Base-by-base conservation (phyloP, 2,329 filamentous ascomycete genomes). In the Monilinia fructigena region DNA sequence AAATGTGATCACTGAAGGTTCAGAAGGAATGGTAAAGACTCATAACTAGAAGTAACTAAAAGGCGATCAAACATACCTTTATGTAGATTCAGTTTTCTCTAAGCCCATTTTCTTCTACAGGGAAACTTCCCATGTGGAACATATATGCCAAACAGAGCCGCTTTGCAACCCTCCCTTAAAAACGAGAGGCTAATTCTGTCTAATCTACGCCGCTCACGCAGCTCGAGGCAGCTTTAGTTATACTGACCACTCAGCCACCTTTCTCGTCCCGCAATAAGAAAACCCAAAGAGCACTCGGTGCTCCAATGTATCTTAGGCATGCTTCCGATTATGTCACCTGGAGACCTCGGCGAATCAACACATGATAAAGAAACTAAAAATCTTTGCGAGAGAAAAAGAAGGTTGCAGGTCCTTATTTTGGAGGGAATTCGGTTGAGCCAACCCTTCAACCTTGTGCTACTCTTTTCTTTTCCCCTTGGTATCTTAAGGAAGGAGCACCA, bases 141-240 rank as follows among this genome's bases (percentile, higher is more conserved):
- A 61, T 38, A n/a, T 50, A 50, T 61, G 58, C 10, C 16, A 5
- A 26, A 12, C 31, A 40, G 10, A 61, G 47, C 28, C 31, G 38
- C 4, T 5, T 12, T 61, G 58, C n/a, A 26, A 59, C n/a, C 47
- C 2, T 16, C 18, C 48, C 20, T 18, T 8, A 2, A n/a, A 14
- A 20, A 38, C 2, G 28, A 14, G 7, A 23, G 14, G 45, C n/a
- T 7, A 47, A 3, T 20, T 23, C 18, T 20, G 5, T 14, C 23
- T 26, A n/a, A 31, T 50, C 45, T 52, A 55, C 53, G 53, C 53
- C 31, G 45, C 58, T 38, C 20, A 55, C 31, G 53, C 53, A 18
- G 45, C 58, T 26, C 28, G 14, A 38, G 28, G 28, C 45, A 38
- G n/a, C 26, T 50, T 18, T n/a, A 14, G 12, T 8, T 26, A n/a